Base-by-base conservation (phyloP, 257 asterid genomes). In the Vinca minor region DNA sequence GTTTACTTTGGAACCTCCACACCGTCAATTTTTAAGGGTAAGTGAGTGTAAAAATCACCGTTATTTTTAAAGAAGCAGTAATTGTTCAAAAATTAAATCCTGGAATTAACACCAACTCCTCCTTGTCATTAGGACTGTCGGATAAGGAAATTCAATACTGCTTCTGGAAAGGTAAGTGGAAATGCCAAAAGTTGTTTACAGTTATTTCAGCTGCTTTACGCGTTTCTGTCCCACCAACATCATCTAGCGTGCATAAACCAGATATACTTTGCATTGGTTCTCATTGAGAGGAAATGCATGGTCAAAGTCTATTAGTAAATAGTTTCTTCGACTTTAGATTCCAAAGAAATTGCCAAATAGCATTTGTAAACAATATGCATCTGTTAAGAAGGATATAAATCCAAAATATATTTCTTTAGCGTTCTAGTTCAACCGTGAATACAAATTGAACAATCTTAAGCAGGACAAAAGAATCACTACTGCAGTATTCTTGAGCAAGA, bases 1-100 rank as follows among this genome's bases (percentile, higher is more conserved):
- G 98, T 92, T 71, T 92, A 81, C 79, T 92, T 92, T 80, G 98
- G 98, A 74, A 92, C 98, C 73, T 92, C 98, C 46, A 75, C 85
- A 65, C 91, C 98, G 34, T 79, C 94, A 29, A 92, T 92, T 41
- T 92, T 92, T 75, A 92, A 85, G 83, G 98, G 98, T 89, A 79
- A 77, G 26, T 32, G 25, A 50, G 28, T 17, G 55, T 59, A 42
- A 64, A 49, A 29, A 15, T 20, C n/a, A 12, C 39, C 32, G 14
- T 18, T 57, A 42, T 46, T 57, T 53, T 34, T 17, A 61, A 45
- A 32, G 35, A 29, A 69, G 14, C 52, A 45, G 54, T 25, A 49
- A 45, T 58, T 36, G 23, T 59, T 60, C 23, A 69, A 26, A 12
- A 41, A 66, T 10, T 45, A 54, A 44, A 70, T 68, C 65, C 41